phyloP scores from a whole-genome alignment of 2,329 filamentous ascomycete species.

The Lasiodiplodia theobromae region DNA sequence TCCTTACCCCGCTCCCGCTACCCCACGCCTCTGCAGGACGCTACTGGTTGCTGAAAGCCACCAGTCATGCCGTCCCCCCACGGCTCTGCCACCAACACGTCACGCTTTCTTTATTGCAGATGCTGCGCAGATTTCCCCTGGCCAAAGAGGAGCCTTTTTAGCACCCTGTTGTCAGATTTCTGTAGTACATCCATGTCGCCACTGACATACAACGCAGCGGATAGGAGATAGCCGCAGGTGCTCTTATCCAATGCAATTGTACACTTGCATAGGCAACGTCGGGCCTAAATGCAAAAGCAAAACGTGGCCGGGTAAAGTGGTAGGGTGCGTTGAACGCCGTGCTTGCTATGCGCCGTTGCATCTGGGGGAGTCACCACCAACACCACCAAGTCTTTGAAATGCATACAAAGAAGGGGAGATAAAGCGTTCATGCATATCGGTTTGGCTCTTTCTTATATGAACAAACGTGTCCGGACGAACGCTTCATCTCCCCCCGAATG shows the following conservation, averaged over 20 bases:
- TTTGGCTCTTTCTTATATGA: too few relatives aligned
- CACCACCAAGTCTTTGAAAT: not conserved
- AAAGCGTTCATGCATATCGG: too few relatives aligned
- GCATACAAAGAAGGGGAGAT: not conserved
- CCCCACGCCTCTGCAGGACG: slow-evolving; percentile 15
- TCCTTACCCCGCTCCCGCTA: slow-evolving; percentile 20
- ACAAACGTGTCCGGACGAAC: too few relatives aligned
- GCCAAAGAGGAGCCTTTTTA: not conserved
- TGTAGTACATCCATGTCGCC: not conserved
- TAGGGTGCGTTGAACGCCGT: not conserved
- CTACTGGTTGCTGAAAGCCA: slow-evolving; percentile 12
- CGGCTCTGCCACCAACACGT: slow-evolving; percentile 17
- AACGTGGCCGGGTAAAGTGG: not conserved
- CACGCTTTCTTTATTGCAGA: slow-evolving; percentile 13
- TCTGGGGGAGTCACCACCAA: not conserved
- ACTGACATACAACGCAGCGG: not conserved
- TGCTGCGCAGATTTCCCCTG: slow-evolving; percentile 1
- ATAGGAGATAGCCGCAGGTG: not conserved
- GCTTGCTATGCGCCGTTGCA: not conserved
- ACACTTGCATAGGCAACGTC: not conserved
- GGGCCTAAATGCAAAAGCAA: not conserved
- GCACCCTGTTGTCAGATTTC: not conserved
- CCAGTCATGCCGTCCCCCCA: slow-evolving; percentile 18
- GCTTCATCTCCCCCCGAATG: not conserved
- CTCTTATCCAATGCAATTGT: not conserved